Conservation (phyloP, 805 yeast species). For the Starmerella riodocensis region DNA sequence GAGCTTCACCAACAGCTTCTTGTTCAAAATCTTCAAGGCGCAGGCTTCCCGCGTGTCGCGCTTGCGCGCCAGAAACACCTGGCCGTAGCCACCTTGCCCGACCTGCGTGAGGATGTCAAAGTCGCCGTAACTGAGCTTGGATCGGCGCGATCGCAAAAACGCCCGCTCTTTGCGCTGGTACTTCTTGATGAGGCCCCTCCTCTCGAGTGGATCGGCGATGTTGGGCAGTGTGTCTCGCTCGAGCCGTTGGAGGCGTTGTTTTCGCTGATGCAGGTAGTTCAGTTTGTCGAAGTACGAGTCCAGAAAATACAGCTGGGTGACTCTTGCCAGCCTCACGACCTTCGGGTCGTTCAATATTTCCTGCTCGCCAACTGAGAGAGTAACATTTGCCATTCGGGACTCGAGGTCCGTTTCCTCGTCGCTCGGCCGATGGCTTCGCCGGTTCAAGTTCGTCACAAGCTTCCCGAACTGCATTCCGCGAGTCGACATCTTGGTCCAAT, state of each 20-base stretch:
- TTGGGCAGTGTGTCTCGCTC: slow-evolving; percentile 34
- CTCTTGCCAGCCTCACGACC: slow-evolving; percentile 75
- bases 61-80: slow-evolving; percentile 90
- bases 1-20: slow-evolving; percentile 67
- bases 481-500: slow-evolving; percentile 11
- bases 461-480: slow-evolving; percentile 18
- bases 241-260: slow-evolving; percentile 66
- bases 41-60: slow-evolving; percentile 89
- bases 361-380: slow-evolving; percentile 19
- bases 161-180: slow-evolving; percentile 78
- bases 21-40: slow-evolving; percentile 84
- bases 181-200: slow-evolving; percentile 54
- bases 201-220: slow-evolving; percentile 28
- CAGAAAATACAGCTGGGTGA: slow-evolving; percentile 82
- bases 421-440: slow-evolving; percentile 6
- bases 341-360: slow-evolving; percentile 53
- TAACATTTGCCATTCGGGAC: slow-evolving; percentile 6
- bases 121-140: slow-evolving; percentile 87
- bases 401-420: slow-evolving; percentile 10
- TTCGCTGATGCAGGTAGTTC: slow-evolving; percentile 77
- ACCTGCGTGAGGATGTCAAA: slow-evolving; percentile 95
- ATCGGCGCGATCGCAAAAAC: slow-evolving; percentile 70
- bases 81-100: slow-evolving; percentile 99
- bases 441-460: slow-evolving; percentile 15
- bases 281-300: slow-evolving; percentile 94